Percentiles rank a stretch among this genome's conserved stretches.
phyloP scores from a whole-genome alignment of 2,329 filamentous ascomycete species.

The Neocatenulostroma microsporum region DNA sequence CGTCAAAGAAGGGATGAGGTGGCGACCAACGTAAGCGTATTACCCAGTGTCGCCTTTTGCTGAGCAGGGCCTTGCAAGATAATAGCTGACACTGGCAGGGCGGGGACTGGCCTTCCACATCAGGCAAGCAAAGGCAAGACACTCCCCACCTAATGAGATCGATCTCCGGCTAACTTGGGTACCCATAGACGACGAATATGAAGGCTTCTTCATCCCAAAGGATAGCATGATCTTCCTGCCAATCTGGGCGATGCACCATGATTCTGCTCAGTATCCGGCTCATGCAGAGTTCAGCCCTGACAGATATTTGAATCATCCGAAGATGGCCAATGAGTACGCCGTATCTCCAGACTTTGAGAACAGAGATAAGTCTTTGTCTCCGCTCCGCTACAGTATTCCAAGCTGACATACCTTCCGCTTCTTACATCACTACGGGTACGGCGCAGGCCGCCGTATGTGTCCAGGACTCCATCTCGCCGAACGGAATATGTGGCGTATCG shows the following conservation, averaged over 20 bases:
- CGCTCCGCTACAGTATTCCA: background rate
- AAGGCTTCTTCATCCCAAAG: conserved; percentile 33
- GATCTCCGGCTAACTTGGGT: conserved; percentile 27
- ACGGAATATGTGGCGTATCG: conserved; percentile 38
- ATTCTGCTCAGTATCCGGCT: conserved; percentile 22
- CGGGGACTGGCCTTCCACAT: conserved; percentile 35
- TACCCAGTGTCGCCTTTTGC: too few relatives aligned
- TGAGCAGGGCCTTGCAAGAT: too few relatives aligned
- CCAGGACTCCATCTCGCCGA: conserved; percentile 46
- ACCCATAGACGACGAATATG: conserved; percentile 19
- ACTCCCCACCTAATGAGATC: conserved; percentile 26
- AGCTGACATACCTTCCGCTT: background rate
- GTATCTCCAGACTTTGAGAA: conserved; percentile 23
- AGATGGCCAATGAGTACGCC: conserved; percentile 31
- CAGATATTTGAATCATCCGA: conserved; percentile 26
- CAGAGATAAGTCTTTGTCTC: conserved; percentile 26
- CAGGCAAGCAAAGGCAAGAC: conserved; percentile 19
- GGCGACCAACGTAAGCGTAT: conserved; percentile 29
- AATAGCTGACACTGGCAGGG: too few relatives aligned
- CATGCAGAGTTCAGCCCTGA: conserved; percentile 31
- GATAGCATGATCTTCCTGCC: conserved; percentile 30
- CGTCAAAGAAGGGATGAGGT: conserved; percentile 32
- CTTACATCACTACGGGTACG: conserved; percentile 41
- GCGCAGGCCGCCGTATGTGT: conserved; percentile 43
- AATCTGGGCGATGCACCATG: conserved; percentile 35